Conservation (phyloP, 208 protist genomes). For the Leishmania turanica region DNA sequence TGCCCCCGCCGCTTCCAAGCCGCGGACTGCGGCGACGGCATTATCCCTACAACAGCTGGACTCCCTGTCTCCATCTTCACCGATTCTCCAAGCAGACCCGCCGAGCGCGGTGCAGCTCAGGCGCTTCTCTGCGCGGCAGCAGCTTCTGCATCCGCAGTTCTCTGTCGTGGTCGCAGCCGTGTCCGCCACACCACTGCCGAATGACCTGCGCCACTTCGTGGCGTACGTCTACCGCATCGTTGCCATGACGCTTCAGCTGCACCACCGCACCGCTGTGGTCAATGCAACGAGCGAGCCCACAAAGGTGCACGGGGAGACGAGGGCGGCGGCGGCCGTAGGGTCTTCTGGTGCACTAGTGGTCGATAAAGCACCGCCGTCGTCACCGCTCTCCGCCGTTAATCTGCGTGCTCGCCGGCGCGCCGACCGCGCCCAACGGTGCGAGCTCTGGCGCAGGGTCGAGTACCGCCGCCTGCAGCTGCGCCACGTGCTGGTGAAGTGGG, state of each 20-base stretch:
- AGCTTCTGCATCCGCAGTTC: slow-evolving; percentile 41
- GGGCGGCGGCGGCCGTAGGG: background rate
- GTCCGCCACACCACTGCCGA: slow-evolving; percentile 28
- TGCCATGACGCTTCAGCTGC: slow-evolving; percentile 46
- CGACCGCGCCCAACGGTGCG: slow-evolving; percentile 24
- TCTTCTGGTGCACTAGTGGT: background rate
- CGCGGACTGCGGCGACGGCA: background rate
- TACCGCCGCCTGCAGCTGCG: slow-evolving; percentile 84
- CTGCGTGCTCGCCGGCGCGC: slow-evolving; percentile 15
- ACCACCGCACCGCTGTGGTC: slow-evolving; percentile 6
- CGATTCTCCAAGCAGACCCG: slow-evolving; percentile 11
- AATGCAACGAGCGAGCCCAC: slow-evolving; percentile 3
- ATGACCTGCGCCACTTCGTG: slow-evolving; percentile 54
- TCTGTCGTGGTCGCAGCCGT: slow-evolving; percentile 28
- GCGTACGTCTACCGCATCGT: slow-evolving; percentile 52
- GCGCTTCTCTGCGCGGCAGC: slow-evolving; percentile 10
- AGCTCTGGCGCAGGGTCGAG: slow-evolving; percentile 74
- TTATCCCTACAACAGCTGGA: background rate
- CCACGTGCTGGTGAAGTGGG: slow-evolving; percentile 78
- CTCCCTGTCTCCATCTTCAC: slow-evolving; percentile 22
- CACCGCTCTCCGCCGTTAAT: slow-evolving; percentile 9
- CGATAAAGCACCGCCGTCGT: slow-evolving; percentile 13
- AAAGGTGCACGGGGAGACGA: background rate
- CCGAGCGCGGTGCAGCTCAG: slow-evolving; percentile 23
- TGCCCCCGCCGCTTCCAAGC: background rate